Evolutionary conservation across 202 grass and related monocot species (phyloP).

Genomic region (Cymbopogon flexuosus): DNA sequence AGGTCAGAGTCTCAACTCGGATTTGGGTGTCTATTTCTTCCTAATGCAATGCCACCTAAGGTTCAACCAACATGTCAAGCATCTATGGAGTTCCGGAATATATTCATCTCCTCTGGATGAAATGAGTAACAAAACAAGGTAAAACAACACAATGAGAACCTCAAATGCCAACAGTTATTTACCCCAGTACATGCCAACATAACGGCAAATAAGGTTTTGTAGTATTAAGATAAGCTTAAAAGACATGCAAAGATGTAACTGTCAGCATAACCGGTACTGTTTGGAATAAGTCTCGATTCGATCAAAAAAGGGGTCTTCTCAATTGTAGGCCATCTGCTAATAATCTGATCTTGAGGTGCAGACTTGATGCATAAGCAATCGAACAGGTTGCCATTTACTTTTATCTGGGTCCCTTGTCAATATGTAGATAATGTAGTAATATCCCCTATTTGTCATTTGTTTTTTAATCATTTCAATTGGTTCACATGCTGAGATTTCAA

Average conservation of each 20-base stretch:
- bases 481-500: not conserved
- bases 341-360: no score
- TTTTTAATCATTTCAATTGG: not conserved
- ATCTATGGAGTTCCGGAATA: not conserved
- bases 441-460: not conserved
- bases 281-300: no score
- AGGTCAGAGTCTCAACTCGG: not conserved
- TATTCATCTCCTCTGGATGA: conserved; percentile 11
- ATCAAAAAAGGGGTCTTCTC: no score
- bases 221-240: not conserved
- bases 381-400: no score
- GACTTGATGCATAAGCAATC: no score
- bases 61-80: conserved; percentile 18
- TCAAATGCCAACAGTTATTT: not conserved
- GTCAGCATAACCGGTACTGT: no score
- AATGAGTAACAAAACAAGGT: not conserved
- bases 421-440: no score
- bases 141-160: not conserved
- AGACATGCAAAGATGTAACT: no score
- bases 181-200: not conserved
- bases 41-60: not conserved
- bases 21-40: not conserved
- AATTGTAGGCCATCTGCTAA: no score
- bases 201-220: not conserved
- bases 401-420: no score